Percentiles rank a stretch among this genome's conserved stretches.
phyloP scores from a whole-genome alignment of 345 rosid species.

The Schrenkiella parvula region DNA sequence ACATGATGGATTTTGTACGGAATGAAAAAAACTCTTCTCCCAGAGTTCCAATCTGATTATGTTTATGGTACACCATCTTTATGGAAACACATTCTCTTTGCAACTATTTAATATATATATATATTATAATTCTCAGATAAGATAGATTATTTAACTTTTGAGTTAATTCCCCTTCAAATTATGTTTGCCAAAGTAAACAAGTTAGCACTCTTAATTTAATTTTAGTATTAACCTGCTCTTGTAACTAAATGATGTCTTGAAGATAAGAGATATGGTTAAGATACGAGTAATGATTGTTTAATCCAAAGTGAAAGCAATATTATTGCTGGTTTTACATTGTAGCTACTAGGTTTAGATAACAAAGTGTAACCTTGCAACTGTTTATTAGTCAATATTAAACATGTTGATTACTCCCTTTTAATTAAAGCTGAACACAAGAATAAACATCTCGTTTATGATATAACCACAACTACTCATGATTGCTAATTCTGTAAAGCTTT shows the following conservation, averaged over 20 bases:
- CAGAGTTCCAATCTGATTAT: too few relatives aligned
- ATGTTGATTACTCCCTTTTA: neutral
- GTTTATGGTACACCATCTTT: too few relatives aligned
- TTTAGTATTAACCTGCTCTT: neutral
- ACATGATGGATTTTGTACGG: too few relatives aligned
- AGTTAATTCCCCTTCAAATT: neutral
- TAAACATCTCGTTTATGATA: neutral
- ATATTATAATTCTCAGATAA: too few relatives aligned
- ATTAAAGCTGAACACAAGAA: neutral
- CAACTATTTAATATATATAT: too few relatives aligned
- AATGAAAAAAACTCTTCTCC: too few relatives aligned
- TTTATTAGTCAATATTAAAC: neutral
- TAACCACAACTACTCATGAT: neutral
- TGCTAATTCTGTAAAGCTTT: constrained; percentile 6
- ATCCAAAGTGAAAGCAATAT: neutral
- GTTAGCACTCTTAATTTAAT: neutral
- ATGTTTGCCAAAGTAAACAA: neutral
- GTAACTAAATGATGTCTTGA: neutral
- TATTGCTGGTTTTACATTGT: neutral
- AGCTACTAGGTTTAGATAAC: neutral
- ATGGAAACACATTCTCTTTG: neutral
- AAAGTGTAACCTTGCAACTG: neutral
- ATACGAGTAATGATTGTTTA: constrained; percentile 2
- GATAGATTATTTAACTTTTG: neutral
- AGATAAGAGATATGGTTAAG: constrained; percentile 13